Base-by-base conservation (phyloP, 345 rosid species). In the Eucalyptus tenuipes region DNA sequence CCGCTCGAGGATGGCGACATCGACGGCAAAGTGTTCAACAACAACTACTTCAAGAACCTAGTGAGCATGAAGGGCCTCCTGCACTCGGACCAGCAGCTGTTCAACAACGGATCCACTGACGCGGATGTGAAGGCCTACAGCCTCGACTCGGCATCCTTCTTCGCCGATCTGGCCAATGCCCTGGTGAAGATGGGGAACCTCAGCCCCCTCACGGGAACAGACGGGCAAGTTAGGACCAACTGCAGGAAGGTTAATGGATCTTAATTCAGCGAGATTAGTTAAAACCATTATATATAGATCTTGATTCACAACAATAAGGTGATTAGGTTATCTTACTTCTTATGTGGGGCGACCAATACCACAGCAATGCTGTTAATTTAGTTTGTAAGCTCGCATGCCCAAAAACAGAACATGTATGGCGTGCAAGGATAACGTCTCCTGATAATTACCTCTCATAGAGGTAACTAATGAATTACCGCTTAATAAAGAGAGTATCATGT, bases 131-230 rank as follows among this genome's bases (percentile, higher is more conserved):
- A 85, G 31, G 6, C 22, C 22, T 93, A 90, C 86, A 91, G 92
- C 33, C 53, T 24, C 8, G 85, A 88, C 87, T 44, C 31, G 37
- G 10, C 88, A 24, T 33, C 37, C 18, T 94, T 94, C 85, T 91
- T 92, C 50, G 24, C 86, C 27, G 91, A 90, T 87, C 93, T 94
- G 85, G 50, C 89, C 22, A 64, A 85, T 75, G 91, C 92, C 33
- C 85, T 92, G 90, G 31, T 92, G 86, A 93, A 89, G 75, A 91
- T 93, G 94, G 93, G 94, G 33, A 93, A 93, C 88, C 88, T 92
- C 88, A 87, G 88, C 33, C 88, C 90, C 24, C 92, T 93, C 61
- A 92, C 94, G 4, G 93, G 94, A 85, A 88, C 50, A 24, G 90
- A 90, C n/a, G 93, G 94, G 14, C 88, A 92, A 61, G 88, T 94